Evolutionary conservation across 2,329 filamentous ascomycete species (phyloP).

Genomic region (Neonectria ditissima): DNA sequence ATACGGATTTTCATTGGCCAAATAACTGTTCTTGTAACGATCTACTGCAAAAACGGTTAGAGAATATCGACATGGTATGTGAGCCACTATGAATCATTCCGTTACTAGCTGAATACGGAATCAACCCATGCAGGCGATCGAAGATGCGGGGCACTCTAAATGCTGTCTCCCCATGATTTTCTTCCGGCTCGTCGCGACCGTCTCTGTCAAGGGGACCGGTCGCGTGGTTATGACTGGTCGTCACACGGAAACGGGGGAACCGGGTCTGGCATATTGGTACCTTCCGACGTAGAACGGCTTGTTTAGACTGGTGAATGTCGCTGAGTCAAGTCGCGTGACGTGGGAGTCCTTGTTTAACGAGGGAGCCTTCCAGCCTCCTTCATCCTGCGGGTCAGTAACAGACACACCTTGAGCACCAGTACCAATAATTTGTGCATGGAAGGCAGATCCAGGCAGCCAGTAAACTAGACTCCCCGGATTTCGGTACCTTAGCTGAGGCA

Average conservation of each 20-base stretch:
- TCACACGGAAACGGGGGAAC: background rate
- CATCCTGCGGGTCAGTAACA: slow-evolving; percentile 4
- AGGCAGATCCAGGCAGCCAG: no score
- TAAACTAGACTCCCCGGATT: background rate
- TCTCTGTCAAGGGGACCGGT: no score
- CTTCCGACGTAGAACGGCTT: slow-evolving; percentile 34
- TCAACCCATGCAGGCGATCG: no score
- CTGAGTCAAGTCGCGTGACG: slow-evolving; percentile 18
- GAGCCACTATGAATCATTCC: no score
- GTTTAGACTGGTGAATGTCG: slow-evolving; percentile 28
- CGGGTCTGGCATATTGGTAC: slow-evolving; percentile 1
- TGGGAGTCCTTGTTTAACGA: slow-evolving; percentile 25
- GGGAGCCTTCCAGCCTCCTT: background rate
- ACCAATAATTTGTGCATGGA: background rate
- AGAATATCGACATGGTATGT: no score
- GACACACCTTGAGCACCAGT: background rate
- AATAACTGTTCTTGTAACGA: no score
- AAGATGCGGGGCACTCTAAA: no score
- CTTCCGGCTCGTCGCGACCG: no score
- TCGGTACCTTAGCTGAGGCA: background rate
- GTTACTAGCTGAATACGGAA: no score
- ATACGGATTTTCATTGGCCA: no score
- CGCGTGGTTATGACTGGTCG: background rate
- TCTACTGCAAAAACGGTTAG: no score
- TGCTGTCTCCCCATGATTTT: no score